Evolutionary conservation across 2,329 filamentous ascomycete species (phyloP).

Genomic region (Colletotrichum australisinense): DNA sequence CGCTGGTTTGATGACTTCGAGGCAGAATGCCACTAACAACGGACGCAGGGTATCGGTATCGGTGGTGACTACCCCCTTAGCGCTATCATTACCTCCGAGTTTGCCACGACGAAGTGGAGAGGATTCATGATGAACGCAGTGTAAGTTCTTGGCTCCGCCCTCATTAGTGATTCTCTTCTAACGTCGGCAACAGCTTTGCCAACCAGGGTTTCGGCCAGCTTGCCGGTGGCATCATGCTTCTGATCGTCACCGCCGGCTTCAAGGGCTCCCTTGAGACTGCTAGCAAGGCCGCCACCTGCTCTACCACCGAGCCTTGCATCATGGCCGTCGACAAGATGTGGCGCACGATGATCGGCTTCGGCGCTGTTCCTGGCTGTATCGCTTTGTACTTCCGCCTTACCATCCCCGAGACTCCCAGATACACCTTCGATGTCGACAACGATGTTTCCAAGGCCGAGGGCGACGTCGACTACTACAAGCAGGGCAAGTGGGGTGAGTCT

Average conservation of each 20-base stretch:
- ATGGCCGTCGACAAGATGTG: slow-evolving; percentile 68
- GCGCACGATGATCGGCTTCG: slow-evolving; percentile 75
- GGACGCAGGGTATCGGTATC: slow-evolving; percentile 46
- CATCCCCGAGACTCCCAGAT: slow-evolving; percentile 88
- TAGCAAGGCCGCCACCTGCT: slow-evolving; percentile 64
- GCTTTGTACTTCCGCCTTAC: slow-evolving; percentile 82
- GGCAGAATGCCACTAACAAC: background rate
- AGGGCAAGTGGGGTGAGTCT: slow-evolving; percentile 68
- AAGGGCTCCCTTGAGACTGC: slow-evolving; percentile 69
- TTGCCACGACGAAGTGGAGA: slow-evolving; percentile 69
- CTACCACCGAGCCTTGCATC: slow-evolving; percentile 61
- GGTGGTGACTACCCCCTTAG: slow-evolving; percentile 76
- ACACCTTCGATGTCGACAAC: slow-evolving; percentile 84
- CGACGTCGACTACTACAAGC: slow-evolving; percentile 81
- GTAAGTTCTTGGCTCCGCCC: background rate
- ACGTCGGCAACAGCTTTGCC: slow-evolving; percentile 56
- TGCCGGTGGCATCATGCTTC: slow-evolving; percentile 79
- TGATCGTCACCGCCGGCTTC: slow-evolving; percentile 78
- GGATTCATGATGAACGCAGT: slow-evolving; percentile 75
- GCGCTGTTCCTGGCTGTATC: slow-evolving; percentile 74
- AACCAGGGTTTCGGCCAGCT: slow-evolving; percentile 75
- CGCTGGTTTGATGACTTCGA: background rate
- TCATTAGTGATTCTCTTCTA: background rate
- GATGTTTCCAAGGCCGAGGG: slow-evolving; percentile 80
- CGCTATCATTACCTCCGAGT: slow-evolving; percentile 77